These are phyloP conservation scores for Claviceps pusilla DNA, from an alignment of 2,329 filamentous ascomycete genomes.

Conservation along the genomic window DNA sequence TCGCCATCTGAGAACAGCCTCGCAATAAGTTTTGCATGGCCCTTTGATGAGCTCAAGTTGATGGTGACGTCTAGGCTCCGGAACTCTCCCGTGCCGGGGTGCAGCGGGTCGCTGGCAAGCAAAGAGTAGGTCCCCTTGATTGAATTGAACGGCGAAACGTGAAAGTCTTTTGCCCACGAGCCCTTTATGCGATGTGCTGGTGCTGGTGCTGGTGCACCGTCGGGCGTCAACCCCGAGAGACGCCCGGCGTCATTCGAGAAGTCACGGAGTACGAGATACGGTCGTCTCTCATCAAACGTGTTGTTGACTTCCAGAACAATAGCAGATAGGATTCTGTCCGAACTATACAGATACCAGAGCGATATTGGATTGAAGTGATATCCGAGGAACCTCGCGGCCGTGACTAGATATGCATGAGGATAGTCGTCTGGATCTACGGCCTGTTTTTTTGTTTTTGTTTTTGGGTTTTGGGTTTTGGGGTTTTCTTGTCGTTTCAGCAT, in stretches of 20 bases:
- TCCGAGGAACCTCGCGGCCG: slow-evolving; percentile 52
- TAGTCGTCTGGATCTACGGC: slow-evolving; percentile 43
- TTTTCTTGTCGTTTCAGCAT: neutral
- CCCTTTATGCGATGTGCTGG: slow-evolving; percentile 24
- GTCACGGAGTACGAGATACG: slow-evolving; percentile 16
- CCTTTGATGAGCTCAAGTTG: slow-evolving; percentile 44
- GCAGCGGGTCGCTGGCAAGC: slow-evolving; percentile 30
- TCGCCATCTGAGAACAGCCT: slow-evolving; percentile 38
- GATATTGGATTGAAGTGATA: slow-evolving; percentile 64
- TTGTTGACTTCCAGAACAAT: slow-evolving; percentile 65
- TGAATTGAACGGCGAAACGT: slow-evolving; percentile 62
- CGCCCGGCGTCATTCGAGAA: slow-evolving; percentile 11
- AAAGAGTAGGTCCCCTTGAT: slow-evolving; percentile 40
- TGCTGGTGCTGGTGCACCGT: neutral
- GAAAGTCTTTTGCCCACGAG: slow-evolving; percentile 55
- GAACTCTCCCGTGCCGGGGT: slow-evolving; percentile 20
- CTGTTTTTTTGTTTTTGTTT: slow-evolving; percentile 21
- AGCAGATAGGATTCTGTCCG: slow-evolving; percentile 39
- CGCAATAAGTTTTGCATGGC: slow-evolving; percentile 45
- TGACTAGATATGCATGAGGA: slow-evolving; percentile 55
- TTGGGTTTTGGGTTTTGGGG: too few relatives aligned
- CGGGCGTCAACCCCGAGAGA: neutral
- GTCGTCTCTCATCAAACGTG: slow-evolving; percentile 54
- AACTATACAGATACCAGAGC: slow-evolving; percentile 64
- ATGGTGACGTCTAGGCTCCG: slow-evolving; percentile 43